Evolutionary conservation across 345 rosid genomes (phyloP).

Genomic region (Stellera chamaejasme): DNA sequence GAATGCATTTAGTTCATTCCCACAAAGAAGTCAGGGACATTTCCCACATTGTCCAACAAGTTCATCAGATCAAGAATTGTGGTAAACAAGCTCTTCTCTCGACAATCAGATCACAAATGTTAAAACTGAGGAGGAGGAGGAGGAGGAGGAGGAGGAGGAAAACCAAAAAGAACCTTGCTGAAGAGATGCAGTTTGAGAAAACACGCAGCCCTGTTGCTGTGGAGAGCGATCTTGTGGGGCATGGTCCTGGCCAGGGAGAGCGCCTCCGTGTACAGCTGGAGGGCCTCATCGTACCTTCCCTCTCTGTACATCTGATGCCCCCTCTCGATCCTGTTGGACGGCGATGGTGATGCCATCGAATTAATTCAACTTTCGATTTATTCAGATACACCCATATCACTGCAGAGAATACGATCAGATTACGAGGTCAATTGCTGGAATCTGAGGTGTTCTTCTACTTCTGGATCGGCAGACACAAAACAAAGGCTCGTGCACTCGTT

Average conservation of each 20-base stretch:
- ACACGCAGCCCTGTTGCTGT: slow-evolving; percentile 96
- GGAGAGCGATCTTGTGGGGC: slow-evolving; percentile 79
- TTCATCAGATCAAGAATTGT: neutral
- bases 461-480: too few relatives aligned
- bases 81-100: neutral
- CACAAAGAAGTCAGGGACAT: too few relatives aligned
- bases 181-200: slow-evolving; percentile 71
- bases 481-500: too few relatives aligned
- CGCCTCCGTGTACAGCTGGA: slow-evolving; percentile 67
- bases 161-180: slow-evolving; percentile 36
- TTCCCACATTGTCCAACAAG: too few relatives aligned
- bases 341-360: slow-evolving; percentile 42
- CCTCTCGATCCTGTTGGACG: slow-evolving; percentile 63
- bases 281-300: slow-evolving; percentile 59
- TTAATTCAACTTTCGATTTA: neutral
- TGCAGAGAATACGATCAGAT: too few relatives aligned
- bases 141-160: neutral
- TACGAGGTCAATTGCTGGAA: too few relatives aligned
- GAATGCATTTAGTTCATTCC: too few relatives aligned
- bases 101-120: too few relatives aligned
- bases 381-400: too few relatives aligned
- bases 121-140: neutral
- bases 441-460: too few relatives aligned
- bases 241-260: slow-evolving; percentile 60
- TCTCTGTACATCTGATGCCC: slow-evolving; percentile 87